Conservation (phyloP, 345 rosid species). For the Geranium rotundifolium region DNA sequence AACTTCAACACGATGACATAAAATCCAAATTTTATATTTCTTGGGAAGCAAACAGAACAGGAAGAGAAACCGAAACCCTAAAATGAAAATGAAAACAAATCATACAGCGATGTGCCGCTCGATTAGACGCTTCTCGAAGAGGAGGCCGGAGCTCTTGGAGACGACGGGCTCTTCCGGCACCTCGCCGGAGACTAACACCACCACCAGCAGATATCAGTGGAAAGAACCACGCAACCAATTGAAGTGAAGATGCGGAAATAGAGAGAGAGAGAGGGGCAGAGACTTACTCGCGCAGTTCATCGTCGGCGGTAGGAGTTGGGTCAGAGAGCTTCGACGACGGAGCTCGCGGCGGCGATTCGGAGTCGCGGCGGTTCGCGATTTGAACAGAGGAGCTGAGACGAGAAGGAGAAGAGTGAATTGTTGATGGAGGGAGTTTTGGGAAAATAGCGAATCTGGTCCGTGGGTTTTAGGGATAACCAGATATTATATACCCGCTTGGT, state of each 20-base stretch:
- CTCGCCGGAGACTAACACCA: slow-evolving; percentile 68
- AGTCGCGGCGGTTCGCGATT: no score
- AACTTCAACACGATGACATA: no score
- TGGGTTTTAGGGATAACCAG: no score
- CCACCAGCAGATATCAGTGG: background rate
- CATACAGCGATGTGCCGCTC: slow-evolving; percentile 69
- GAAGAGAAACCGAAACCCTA: slow-evolving; percentile 23
- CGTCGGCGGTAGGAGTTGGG: background rate
- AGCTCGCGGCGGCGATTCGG: no score
- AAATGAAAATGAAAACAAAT: slow-evolving; percentile 1
- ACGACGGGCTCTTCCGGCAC: slow-evolving; percentile 92
- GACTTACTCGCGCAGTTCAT: slow-evolving; percentile 80
- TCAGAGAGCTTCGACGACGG: no score
- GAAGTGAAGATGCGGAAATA: background rate
- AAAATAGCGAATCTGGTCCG: no score
- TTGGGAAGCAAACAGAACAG: background rate
- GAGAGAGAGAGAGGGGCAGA: slow-evolving; percentile 1
- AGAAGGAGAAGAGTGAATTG: no score
- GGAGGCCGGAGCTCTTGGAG: slow-evolving; percentile 66
- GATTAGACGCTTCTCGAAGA: slow-evolving; percentile 82
- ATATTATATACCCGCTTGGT: no score
- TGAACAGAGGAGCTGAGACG: no score
- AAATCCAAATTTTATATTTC: no score
- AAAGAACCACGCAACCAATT: background rate
- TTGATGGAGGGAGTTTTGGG: no score